Evolutionary conservation across 176 grass and related monocot genomes (phyloP).

Genomic region (Pontederia crassipes): DNA sequence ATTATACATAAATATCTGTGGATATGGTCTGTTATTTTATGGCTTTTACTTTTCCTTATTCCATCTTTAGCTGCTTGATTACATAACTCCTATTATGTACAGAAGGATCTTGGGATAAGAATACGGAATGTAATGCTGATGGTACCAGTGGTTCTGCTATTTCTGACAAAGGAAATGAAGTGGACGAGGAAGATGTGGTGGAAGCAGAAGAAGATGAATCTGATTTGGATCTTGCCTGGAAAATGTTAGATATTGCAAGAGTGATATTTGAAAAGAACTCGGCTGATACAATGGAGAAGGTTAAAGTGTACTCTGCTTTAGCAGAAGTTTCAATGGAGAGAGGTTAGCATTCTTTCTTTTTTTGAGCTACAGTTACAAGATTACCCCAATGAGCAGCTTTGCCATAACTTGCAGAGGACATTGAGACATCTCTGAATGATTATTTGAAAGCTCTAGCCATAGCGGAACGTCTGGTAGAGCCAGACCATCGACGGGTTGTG

Average conservation of each 20-base stretch:
- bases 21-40: no score
- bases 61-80: no score
- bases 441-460: slow-evolving; percentile 83
- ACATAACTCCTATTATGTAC: background rate
- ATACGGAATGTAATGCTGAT: slow-evolving; percentile 31
- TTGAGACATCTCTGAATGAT: slow-evolving; percentile 77
- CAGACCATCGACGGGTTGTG: slow-evolving; percentile 66
- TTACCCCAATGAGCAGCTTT: background rate
- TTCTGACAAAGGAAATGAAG: slow-evolving; percentile 25
- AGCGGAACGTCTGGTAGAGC: slow-evolving; percentile 57
- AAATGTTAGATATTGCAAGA: slow-evolving; percentile 97
- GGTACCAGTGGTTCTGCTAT: background rate
- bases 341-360: slow-evolving; percentile 28
- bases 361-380: background rate
- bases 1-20: no score
- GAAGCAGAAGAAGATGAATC: slow-evolving; percentile 83
- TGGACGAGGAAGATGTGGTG: slow-evolving; percentile 50
- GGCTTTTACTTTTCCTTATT: no score
- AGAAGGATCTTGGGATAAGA: slow-evolving; percentile 45
- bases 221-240: slow-evolving; percentile 93
- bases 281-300: slow-evolving; percentile 67
- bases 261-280: slow-evolving; percentile 69
- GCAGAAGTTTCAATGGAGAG: slow-evolving; percentile 91
- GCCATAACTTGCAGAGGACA: slow-evolving; percentile 62
- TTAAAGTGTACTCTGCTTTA: slow-evolving; percentile 74